phyloP scores from a whole-genome alignment of 1,284 basidiomycete genomes.

The Cryptococcus sp. region DNA sequence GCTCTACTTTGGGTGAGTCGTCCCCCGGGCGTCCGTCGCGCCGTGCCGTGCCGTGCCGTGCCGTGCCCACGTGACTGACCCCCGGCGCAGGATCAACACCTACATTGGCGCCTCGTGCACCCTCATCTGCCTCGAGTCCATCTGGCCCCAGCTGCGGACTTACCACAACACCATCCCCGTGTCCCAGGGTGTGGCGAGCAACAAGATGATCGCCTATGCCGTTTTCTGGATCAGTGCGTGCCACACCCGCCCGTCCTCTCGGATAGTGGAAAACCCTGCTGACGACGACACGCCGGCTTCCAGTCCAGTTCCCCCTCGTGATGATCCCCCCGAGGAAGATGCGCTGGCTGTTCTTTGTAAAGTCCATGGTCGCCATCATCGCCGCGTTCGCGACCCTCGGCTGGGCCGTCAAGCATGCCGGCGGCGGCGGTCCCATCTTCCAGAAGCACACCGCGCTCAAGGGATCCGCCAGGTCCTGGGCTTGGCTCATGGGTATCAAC shows the following conservation, averaged over 20 bases:
- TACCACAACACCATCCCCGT: conserved; percentile 63
- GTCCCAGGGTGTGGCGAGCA: conserved; percentile 61
- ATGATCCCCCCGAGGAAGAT: conserved; percentile 70
- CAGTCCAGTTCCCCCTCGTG: conserved; percentile 59
- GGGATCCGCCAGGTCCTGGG: conserved; percentile 55
- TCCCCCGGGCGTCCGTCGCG: neutral
- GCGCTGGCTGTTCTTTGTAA: conserved; percentile 67
- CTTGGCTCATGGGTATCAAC: conserved; percentile 69
- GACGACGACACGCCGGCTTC: neutral
- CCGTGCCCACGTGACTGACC: too few species aligned
- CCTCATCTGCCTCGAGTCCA: conserved; percentile 65
- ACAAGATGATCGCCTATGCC: conserved; percentile 63
- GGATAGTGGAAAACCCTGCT: neutral
- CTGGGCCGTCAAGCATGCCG: conserved; percentile 46
- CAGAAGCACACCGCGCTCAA: conserved; percentile 42
- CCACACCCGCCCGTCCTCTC: conserved; percentile 5
- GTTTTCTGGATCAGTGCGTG: conserved; percentile 62
- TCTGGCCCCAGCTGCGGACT: conserved; percentile 66
- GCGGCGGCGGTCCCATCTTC: conserved; percentile 58
- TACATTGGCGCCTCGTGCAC: conserved; percentile 44
- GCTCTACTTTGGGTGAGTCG: conserved; percentile 63
- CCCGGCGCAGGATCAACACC: conserved; percentile 57
- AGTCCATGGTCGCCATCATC: conserved; percentile 61
- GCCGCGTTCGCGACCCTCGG: conserved; percentile 67
- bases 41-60: too few species aligned